Evolutionary conservation across 495 filamentous ascomycete genomes (phyloP).

Genomic region (Paragyromitra xinjiangensis): DNA sequence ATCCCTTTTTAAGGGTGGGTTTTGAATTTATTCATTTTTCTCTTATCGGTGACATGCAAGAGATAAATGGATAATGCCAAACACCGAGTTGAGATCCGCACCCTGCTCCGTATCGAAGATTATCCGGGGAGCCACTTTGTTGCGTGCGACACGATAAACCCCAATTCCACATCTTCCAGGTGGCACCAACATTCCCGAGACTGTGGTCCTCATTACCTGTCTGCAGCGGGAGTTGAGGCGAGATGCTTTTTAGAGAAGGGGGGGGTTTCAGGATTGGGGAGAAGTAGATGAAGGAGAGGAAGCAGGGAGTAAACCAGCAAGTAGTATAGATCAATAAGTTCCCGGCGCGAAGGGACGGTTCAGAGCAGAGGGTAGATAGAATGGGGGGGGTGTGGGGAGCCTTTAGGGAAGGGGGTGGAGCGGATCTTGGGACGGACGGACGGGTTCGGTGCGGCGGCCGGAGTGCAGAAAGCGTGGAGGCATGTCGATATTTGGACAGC

Average conservation of each 20-base stretch:
- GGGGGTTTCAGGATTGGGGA: constrained; percentile 37
- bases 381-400: constrained; percentile 22
- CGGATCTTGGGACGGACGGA: constrained; percentile 52
- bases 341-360: constrained; percentile 39
- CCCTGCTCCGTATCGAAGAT: constrained; percentile 45
- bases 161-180: constrained; percentile 18
- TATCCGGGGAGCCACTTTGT: constrained; percentile 44
- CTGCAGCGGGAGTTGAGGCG: constrained; percentile 40
- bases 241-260: constrained; percentile 22
- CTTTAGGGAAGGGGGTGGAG: constrained; percentile 42
- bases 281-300: constrained; percentile 36
- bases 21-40: constrained; percentile 40
- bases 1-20: constrained; percentile 19
- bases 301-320: constrained; percentile 21
- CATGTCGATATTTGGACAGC: constrained; percentile 47
- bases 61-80: constrained; percentile 40
- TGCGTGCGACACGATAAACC: constrained; percentile 47
- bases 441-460: constrained; percentile 51
- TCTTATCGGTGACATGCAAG: constrained; percentile 44
- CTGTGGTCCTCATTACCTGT: constrained; percentile 50
- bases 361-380: constrained; percentile 32
- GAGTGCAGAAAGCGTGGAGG: constrained; percentile 45
- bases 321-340: constrained; percentile 44
- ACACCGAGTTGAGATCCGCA: constrained; percentile 46
- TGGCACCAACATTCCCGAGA: constrained; percentile 50